phyloP scores from a whole-genome alignment of 768 basidiomycete genomes.

The Trametes sanguinea region DNA sequence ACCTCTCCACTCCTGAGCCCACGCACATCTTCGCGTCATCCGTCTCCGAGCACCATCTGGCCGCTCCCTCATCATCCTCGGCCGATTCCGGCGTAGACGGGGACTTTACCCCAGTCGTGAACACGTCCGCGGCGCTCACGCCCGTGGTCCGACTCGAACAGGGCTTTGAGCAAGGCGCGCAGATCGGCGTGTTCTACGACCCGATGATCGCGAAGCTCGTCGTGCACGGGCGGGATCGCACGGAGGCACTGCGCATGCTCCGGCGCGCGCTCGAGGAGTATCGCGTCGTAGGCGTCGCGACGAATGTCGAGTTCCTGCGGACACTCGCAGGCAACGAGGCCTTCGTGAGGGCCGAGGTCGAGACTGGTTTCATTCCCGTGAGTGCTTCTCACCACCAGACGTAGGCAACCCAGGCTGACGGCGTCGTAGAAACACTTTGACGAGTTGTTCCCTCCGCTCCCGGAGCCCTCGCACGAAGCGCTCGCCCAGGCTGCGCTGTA shows the following conservation, averaged over 20 bases:
- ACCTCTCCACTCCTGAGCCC: conserved; percentile 77
- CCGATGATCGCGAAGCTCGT: conserved; percentile 93
- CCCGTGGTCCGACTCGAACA: conserved; percentile 86
- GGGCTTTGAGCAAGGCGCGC: conserved; percentile 78
- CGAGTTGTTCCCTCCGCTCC: conserved; percentile 73
- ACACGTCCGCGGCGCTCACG: conserved; percentile 33
- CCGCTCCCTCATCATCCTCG: neutral
- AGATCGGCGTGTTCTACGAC: conserved; percentile 88
- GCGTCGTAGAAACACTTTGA: conserved; percentile 71
- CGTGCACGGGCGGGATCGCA: conserved; percentile 81
- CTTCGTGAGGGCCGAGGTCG: conserved; percentile 79
- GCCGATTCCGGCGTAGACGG: neutral
- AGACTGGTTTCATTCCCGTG: conserved; percentile 91
- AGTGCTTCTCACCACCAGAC: conserved; percentile 17
- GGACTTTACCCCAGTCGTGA: conserved; percentile 23
- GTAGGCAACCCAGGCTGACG: neutral
- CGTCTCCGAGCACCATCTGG: conserved; percentile 33
- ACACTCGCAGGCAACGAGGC: conserved; percentile 73
- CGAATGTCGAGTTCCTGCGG: conserved; percentile 88
- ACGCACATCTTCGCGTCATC: conserved; percentile 67
- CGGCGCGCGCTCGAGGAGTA: conserved; percentile 84
- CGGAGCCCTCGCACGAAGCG: conserved; percentile 58
- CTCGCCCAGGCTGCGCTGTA: conserved; percentile 83
- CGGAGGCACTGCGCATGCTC: conserved; percentile 80
- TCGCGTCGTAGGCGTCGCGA: conserved; percentile 86